Evolutionary conservation across 225 moss, liverwort and hornwort genomes (phyloP), one percentile per base, ranked within the genome.

Genomic region (Bryum argenteum): DNA sequence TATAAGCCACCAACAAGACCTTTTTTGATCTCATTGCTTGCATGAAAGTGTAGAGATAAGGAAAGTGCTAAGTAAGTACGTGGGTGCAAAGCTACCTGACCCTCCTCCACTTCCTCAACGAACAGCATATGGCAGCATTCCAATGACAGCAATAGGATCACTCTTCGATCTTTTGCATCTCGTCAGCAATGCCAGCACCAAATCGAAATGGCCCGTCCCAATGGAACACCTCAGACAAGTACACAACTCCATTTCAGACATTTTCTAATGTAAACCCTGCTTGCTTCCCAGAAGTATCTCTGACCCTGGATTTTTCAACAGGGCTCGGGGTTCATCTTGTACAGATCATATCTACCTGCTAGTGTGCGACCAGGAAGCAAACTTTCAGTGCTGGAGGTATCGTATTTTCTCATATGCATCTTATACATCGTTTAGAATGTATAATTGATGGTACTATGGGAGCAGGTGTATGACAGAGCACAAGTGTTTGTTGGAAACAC

Each of bases 171-270:
- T 89, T 21, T 80, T 94, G 70, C 69, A 85, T 43, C 51, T 61
- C 39, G 50, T 88, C 42, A 87, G 83, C 71, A 54, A n/a, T n/a
- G 71, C 70, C 21, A 86, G 88, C 15, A 26, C 85, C 69, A 69
- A 52, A 55, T 71, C 78, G 74, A 83, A 87, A 17, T 80, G 83
- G 81, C 94, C 94, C 6, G 38, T 81, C 28, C 65, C 90, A 39
- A 94, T 91, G 91, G 91, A 94, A 77, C 52, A 71, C 56, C 71
- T 94, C 67, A 65, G 69, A 73, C 94, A 94, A 85, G 94, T 91
- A 88, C 65, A 58, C 12, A 44, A 3, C 44, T 44, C 44, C 7
- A 33, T 33, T 44, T 42, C 41, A 42, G 8, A 42, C 10, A 42
- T 43, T 43, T 43, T 43, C 43, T 9, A 43, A 43, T 8, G 43